Base-by-base conservation (phyloP, 73 alveolate genomes). In the Uronychia setigera region DNA sequence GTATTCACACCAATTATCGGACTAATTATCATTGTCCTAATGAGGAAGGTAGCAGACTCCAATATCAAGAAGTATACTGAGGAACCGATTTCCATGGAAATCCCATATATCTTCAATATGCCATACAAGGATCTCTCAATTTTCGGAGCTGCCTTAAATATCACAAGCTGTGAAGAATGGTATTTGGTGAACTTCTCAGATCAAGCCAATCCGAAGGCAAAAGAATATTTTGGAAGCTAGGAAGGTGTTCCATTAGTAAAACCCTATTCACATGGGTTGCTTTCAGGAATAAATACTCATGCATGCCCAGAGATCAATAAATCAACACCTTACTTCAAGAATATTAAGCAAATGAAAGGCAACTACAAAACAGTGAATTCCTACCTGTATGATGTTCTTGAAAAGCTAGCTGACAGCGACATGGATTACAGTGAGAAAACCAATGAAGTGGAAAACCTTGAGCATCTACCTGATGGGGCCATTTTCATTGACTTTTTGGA, bases 381-480 rank as follows among this genome's bases (percentile, higher is more conserved):
- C 76, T 98, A 96, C 84, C 78, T 97, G 60, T 96, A 86, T 87
- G 94, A 94, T 77, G 85, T 95, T 31, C 80, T 97, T 27, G 86
- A 94, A 83, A 89, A 82, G 34, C 87, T 97, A 58, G 94, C 93
- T 80, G 91, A 87, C 32, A 94, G 89, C 33, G 93, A 93, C 34
- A 92, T 94, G 33, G 80, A 78, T 32, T 91, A 90, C 58, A 94
- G 87, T 29, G 90, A 80, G 35, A 94, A 86, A 86, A 92, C 76
- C 57, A 87, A 58, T 89, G 87, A 85, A 57, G 82, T 79, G 79
- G 87, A 75, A 84, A 80, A 57, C 81, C 89, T 80, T 30, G 89
- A 32, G n/a, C 76, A 78, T 87, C 88, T 86, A 0, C 99, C 99
- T n/a, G 99, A 98, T 94, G 99, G 99, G 11, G 99, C 99, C 29